These are phyloP conservation scores for Alternaria brassicicola DNA, from an alignment of 2,329 filamentous ascomycete species.

Conservation along the genomic window DNA sequence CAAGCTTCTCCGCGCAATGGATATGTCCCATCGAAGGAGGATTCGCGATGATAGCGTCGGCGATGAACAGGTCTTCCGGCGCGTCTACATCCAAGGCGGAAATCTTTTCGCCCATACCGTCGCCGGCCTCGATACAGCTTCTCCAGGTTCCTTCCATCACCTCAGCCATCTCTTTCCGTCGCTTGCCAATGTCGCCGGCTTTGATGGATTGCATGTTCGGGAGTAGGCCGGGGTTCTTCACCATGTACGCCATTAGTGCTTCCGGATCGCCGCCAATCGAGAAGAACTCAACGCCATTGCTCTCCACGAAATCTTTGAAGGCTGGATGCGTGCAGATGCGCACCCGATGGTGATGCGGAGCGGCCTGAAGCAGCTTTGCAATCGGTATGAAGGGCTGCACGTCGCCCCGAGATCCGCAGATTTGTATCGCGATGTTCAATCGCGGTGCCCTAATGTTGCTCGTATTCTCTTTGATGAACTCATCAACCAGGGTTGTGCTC, in stretches of 20 bases:
- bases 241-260: constrained; percentile 60
- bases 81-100: constrained; percentile 20
- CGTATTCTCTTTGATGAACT: background rate
- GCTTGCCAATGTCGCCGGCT: constrained; percentile 44
- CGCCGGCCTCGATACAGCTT: constrained; percentile 50
- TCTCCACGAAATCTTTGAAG: constrained; percentile 29
- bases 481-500: background rate
- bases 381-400: constrained; percentile 67
- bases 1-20: constrained; percentile 74
- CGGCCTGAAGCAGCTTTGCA: constrained; percentile 54
- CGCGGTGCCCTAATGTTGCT: constrained; percentile 10
- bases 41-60: constrained; percentile 57
- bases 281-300: constrained; percentile 47
- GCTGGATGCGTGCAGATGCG: constrained; percentile 38
- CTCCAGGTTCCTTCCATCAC: constrained; percentile 44
- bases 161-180: constrained; percentile 35
- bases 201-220: constrained; percentile 37
- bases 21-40: constrained; percentile 50
- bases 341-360: constrained; percentile 33
- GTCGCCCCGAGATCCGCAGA: constrained; percentile 61
- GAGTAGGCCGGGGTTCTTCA: constrained; percentile 54
- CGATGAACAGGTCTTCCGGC: constrained; percentile 68
- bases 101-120: constrained; percentile 22
- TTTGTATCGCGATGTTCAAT: constrained; percentile 62
- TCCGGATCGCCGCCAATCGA: constrained; percentile 45